phyloP scores from a whole-genome alignment of 2,329 filamentous ascomycete species.

The Colletotrichum aenigma region DNA sequence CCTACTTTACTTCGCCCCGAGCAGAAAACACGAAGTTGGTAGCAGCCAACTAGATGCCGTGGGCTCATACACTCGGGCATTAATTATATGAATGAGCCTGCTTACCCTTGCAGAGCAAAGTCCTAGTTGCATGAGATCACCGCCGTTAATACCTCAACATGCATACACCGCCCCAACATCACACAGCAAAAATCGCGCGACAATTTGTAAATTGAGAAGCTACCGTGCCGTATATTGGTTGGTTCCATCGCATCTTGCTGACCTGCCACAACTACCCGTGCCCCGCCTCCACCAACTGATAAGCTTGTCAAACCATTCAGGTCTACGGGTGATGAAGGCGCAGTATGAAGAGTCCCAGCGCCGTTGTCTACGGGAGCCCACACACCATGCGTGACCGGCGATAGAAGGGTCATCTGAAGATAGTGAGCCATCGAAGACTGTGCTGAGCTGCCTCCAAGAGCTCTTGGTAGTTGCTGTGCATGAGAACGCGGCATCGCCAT shows the following conservation, averaged over 20 bases:
- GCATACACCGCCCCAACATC: not conserved
- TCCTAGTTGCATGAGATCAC: not conserved
- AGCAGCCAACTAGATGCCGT: not conserved
- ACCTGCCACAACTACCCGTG: slow-evolving; percentile 8
- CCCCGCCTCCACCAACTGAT: slow-evolving; percentile 16
- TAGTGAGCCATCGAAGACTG: not conserved
- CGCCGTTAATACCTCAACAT: not conserved
- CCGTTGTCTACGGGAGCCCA: not conserved
- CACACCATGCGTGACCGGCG: not conserved
- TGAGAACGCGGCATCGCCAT: not conserved
- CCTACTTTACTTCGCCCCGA: not conserved
- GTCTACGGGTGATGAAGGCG: slow-evolving; percentile 5
- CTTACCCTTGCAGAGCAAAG: not conserved
- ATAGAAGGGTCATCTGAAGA: not conserved
- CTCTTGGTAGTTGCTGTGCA: not conserved
- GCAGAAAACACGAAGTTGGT: not conserved
- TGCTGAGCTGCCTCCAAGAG: not conserved
- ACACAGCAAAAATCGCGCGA: not conserved
- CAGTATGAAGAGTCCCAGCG: slow-evolving; percentile 10
- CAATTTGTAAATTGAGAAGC: slow-evolving; percentile 13
- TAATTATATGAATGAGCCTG: not conserved
- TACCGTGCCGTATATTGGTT: slow-evolving; percentile 16
- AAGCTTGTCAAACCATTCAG: not conserved
- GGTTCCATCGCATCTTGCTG: not conserved
- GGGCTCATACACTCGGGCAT: not conserved